A percentile compares a stretch with the other conserved stretches of the same genome.
These are phyloP conservation scores for Suillus cothurnatus DNA, from an alignment of 768 basidiomycete genomes.

Conservation along the genomic window DNA sequence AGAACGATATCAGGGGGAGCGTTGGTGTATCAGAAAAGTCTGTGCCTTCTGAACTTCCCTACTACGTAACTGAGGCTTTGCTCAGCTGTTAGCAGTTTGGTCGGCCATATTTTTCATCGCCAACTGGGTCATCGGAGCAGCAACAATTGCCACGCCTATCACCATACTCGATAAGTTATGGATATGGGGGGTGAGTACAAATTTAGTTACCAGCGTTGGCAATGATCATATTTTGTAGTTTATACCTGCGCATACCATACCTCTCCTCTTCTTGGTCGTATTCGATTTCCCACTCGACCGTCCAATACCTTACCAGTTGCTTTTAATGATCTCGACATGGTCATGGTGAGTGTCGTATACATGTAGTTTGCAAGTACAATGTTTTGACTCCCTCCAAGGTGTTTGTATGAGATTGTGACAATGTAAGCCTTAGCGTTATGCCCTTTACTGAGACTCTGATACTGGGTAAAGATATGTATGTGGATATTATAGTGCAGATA, in stretches of 20 bases:
- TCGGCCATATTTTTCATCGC: constrained; percentile 63
- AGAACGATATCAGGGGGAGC: constrained; percentile 57
- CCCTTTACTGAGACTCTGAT: constrained; percentile 14
- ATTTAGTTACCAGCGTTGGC: constrained; percentile 8
- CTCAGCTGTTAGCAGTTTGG: constrained; percentile 58
- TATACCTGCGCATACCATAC: constrained; percentile 61
- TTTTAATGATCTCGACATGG: constrained; percentile 62
- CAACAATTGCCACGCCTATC: constrained; percentile 48
- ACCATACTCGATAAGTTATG: constrained; percentile 59
- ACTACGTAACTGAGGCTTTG: neutral
- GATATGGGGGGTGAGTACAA: constrained; percentile 52
- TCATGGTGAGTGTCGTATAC: constrained; percentile 47
- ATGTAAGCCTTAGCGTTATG: constrained; percentile 33
- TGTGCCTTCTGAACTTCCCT: constrained; percentile 5
- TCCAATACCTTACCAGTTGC: constrained; percentile 59
- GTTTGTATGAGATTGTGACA: constrained; percentile 58
- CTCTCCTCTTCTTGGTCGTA: constrained; percentile 63
- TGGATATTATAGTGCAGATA: constrained; percentile 39
- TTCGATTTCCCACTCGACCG: constrained; percentile 74
- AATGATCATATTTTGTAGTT: constrained; percentile 36
- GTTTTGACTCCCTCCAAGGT: constrained; percentile 39
- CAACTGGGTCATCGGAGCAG: constrained; percentile 68
- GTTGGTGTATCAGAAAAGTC: constrained; percentile 70
- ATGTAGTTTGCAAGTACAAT: constrained; percentile 6
- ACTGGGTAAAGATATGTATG: constrained; percentile 40